These are phyloP conservation scores for Alternaria brassicae DNA, from an alignment of 2,329 filamentous ascomycete species.

Conservation along the genomic window DNA sequence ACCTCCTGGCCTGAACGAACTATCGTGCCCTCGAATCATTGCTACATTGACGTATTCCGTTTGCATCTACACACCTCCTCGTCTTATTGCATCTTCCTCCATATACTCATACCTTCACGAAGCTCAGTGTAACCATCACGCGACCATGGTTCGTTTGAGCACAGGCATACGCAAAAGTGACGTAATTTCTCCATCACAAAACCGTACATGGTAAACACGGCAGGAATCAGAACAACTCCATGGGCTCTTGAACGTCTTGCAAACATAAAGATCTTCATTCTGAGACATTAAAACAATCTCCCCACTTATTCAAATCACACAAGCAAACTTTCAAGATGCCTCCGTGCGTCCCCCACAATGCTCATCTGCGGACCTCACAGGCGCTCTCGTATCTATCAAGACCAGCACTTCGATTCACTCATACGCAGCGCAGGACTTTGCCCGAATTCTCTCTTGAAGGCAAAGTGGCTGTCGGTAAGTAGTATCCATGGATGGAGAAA, in stretches of 20 bases:
- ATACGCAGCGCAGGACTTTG: conserved; percentile 20
- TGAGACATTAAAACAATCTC: neutral
- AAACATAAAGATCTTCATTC: neutral
- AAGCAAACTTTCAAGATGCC: conserved; percentile 11
- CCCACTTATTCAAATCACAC: neutral
- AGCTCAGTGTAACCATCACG: neutral
- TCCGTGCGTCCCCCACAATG: conserved; percentile 18
- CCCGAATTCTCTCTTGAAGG: conserved; percentile 25
- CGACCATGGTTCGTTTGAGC: neutral
- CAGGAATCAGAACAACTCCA: neutral
- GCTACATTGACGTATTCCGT: neutral
- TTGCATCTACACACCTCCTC: neutral
- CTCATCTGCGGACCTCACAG: conserved; percentile 8
- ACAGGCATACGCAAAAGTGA: conserved; percentile 16
- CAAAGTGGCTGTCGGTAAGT: conserved; percentile 24
- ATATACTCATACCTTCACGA: neutral
- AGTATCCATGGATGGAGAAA: neutral
- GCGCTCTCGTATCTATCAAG: neutral
- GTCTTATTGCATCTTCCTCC: neutral
- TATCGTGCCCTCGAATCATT: neutral
- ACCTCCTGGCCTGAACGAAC: neutral
- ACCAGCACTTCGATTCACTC: conserved; percentile 15
- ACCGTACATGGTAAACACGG: neutral
- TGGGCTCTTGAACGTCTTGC: neutral
- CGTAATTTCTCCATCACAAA: conserved; percentile 15